These are phyloP conservation scores for Morella rubra DNA, from an alignment of 306 rosid genomes.

Conservation along the genomic window DNA sequence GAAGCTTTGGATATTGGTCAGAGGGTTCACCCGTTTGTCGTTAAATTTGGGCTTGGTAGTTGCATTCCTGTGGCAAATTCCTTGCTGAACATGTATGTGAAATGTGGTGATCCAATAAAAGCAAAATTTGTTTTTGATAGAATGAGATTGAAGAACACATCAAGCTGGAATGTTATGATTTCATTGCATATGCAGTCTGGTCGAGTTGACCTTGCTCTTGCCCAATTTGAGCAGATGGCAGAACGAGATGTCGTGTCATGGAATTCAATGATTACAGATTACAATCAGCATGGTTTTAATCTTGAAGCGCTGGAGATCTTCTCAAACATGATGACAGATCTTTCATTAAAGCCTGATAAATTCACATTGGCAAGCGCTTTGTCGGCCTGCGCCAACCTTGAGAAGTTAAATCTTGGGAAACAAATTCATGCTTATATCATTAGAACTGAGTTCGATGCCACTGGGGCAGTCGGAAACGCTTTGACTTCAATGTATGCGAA, in stretches of 20 bases:
- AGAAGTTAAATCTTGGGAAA: constrained; percentile 65
- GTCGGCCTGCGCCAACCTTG: constrained; percentile 79
- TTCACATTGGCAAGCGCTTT: constrained; percentile 72
- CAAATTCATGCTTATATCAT: constrained; percentile 67
- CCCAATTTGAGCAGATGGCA: constrained; percentile 58
- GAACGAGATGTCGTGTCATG: constrained; percentile 66
- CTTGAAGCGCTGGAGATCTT: constrained; percentile 59
- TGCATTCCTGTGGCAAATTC: constrained; percentile 64
- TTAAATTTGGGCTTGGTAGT: constrained; percentile 59
- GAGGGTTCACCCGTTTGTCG: constrained; percentile 63
- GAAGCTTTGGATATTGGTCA: constrained; percentile 59
- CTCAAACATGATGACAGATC: constrained; percentile 51
- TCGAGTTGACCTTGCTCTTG: constrained; percentile 56
- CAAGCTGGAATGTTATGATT: constrained; percentile 77
- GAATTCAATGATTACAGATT: constrained; percentile 76
- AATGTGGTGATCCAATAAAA: constrained; percentile 57
- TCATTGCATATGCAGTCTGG: constrained; percentile 64
- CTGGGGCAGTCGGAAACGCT: constrained; percentile 58
- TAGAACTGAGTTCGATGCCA: constrained; percentile 42
- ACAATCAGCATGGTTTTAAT: constrained; percentile 53
- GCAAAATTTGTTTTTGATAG: constrained; percentile 64
- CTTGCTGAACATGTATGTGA: constrained; percentile 85
- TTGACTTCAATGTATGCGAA: constrained; percentile 81
- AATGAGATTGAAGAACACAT: constrained; percentile 56
- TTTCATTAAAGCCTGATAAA: constrained; percentile 61